phyloP scores from a whole-genome alignment of 805 yeast genomes.

The Yarrowia deformans region DNA sequence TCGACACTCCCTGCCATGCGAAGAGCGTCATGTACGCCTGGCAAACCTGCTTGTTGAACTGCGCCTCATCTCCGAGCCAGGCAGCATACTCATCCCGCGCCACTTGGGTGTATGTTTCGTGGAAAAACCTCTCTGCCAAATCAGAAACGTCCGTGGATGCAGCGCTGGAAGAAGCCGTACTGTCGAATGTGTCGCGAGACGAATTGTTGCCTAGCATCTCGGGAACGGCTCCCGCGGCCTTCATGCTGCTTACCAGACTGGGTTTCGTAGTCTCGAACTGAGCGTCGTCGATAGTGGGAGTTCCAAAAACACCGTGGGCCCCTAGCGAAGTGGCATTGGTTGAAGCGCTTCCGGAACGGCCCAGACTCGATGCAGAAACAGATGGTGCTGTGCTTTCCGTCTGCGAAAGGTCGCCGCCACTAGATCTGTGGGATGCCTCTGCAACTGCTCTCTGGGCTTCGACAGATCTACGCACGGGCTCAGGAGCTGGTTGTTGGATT shows the following conservation, averaged over 20 bases:
- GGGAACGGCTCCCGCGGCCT: slow-evolving; percentile 12
- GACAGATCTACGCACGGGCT: not conserved
- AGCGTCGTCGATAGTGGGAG: slow-evolving; percentile 13
- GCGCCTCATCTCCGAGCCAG: slow-evolving; percentile 51
- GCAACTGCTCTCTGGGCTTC: slow-evolving; percentile 1
- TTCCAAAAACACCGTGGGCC: slow-evolving; percentile 12
- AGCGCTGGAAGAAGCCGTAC: not conserved
- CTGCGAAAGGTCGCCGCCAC: slow-evolving; percentile 3
- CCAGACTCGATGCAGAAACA: not conserved
- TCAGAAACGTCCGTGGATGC: not conserved
- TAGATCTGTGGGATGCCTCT: not conserved
- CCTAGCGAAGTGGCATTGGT: slow-evolving; percentile 19
- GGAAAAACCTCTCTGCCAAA: slow-evolving; percentile 17
- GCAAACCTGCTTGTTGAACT: slow-evolving; percentile 48
- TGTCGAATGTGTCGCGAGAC: slow-evolving; percentile 2
- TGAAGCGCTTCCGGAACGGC: slow-evolving; percentile 8
- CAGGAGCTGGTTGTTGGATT: too few species aligned
- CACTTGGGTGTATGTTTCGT: slow-evolving; percentile 33
- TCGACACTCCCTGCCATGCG: slow-evolving; percentile 57
- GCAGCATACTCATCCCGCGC: slow-evolving; percentile 56
- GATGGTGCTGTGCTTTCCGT: not conserved
- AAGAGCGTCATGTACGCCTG: slow-evolving; percentile 53
- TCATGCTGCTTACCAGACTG: not conserved
- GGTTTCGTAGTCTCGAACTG: slow-evolving; percentile 15
- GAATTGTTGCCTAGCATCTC: not conserved